Conservation (phyloP, 129 eudicot species). For the Artemisia annua region DNA sequence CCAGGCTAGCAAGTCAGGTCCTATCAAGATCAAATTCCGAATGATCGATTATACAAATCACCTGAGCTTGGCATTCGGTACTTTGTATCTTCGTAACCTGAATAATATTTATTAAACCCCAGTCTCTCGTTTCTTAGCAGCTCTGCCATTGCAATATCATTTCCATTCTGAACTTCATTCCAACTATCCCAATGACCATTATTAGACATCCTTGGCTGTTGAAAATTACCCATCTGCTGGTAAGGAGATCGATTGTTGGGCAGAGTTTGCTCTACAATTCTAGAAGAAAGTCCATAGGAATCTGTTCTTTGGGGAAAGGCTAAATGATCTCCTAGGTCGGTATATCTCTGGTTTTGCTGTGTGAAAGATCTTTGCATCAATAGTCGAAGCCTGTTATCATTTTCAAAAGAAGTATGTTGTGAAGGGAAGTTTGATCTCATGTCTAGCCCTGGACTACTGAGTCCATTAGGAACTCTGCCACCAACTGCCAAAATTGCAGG, state of each 20-base stretch:
- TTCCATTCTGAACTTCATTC: conserved; percentile 67
- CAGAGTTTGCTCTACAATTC: conserved; percentile 47
- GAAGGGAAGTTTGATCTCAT: conserved; percentile 51
- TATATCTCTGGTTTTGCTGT: conserved; percentile 65
- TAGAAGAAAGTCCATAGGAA: conserved; percentile 61
- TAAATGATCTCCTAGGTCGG: conserved; percentile 45
- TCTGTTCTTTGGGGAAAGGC: conserved; percentile 47
- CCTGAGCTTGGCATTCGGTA: conserved; percentile 66
- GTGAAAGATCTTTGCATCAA: conserved; percentile 69
- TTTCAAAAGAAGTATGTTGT: conserved; percentile 55
- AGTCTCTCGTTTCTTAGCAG: conserved; percentile 72
- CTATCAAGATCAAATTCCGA: conserved; percentile 52
- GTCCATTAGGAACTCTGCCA: conserved; percentile 67
- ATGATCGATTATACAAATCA: conserved; percentile 64
- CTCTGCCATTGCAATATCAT: conserved; percentile 73
- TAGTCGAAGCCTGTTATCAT: conserved; percentile 64
- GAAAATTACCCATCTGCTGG: conserved; percentile 38
- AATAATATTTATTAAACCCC: conserved; percentile 59
- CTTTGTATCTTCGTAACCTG: conserved; percentile 76
- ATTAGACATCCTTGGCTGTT: conserved; percentile 64
- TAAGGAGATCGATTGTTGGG: conserved; percentile 48
- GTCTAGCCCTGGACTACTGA: conserved; percentile 51
- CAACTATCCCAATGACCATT: conserved; percentile 91
- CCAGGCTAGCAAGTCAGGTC: conserved; percentile 22
- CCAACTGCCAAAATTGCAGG: conserved; percentile 98